Percentiles rank a stretch among this genome's conserved stretches.
Conservation (phyloP, 176 grass and related monocot species). For the Guadua angustifolia region DNA sequence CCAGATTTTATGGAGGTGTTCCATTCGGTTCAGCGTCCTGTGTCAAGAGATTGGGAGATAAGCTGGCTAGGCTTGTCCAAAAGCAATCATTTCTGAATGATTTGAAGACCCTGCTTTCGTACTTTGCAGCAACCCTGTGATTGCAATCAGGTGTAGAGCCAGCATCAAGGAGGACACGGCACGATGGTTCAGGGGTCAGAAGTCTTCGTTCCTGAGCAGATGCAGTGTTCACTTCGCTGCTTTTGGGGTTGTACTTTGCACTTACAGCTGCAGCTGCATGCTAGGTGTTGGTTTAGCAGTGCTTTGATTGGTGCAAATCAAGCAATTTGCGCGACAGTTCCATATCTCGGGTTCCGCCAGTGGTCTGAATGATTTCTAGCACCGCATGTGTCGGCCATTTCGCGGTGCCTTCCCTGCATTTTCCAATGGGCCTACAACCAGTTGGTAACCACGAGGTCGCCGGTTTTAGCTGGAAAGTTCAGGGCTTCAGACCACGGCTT, state of each 20-base stretch:
- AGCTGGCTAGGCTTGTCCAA: not conserved
- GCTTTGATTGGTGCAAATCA: conserved; percentile 27
- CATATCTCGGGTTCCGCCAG: not conserved
- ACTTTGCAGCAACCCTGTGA: not conserved
- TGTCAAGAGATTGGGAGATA: conserved; percentile 17
- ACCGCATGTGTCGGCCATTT: conserved; percentile 20
- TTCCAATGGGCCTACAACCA: not conserved
- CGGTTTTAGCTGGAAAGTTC: conserved; percentile 2
- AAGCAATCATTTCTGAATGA: conserved; percentile 11
- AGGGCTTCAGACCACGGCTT: not conserved
- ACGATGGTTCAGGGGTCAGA: not conserved
- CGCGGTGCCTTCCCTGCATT: not conserved
- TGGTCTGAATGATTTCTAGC: conserved; percentile 31
- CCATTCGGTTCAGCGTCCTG: not conserved
- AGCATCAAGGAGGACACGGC: not conserved
- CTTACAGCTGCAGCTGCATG: conserved; percentile 32
- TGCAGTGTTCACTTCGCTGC: conserved; percentile 21
- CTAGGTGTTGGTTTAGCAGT: conserved; percentile 11
- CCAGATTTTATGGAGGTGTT: conserved; percentile 24
- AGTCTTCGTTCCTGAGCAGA: not conserved
- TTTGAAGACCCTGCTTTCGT: not conserved
- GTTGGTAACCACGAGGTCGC: not conserved
- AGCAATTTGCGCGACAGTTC: not conserved
- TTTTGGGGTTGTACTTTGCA: conserved; percentile 28
- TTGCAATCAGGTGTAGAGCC: conserved; percentile 2